Evolutionary conservation across 345 rosid species (phyloP), one percentile per base, ranked within the genome.

Genomic region (Excoecaria agallocha): DNA sequence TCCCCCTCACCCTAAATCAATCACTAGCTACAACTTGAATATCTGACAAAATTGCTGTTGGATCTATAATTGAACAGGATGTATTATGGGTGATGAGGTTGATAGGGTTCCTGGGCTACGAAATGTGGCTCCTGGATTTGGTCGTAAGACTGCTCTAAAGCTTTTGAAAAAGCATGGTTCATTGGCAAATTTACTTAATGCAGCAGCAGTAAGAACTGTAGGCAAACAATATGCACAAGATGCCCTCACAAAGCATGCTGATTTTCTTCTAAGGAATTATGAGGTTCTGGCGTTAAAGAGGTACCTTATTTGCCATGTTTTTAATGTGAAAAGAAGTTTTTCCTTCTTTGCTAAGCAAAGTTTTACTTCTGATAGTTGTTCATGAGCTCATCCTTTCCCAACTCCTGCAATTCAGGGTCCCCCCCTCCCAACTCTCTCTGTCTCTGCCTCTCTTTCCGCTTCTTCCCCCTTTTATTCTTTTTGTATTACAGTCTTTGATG

Each of bases 81-180:
- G 94, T 81, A 86, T 94, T 71, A 77, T 94, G 86, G 98, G 98
- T 70, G 97, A 92, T 76, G 88, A 89, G 73, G 92, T 89, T 79
- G 98, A 94, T 82, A 95, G 97, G 70, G 90, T 94, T 74, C 95
- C 93, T 7, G 97, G 97, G 69, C 86, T 94, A 79, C 97, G 91
- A 78, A 89, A 85, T 41, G 43, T 92, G 50, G 95, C 80, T 74
- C 98, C 97, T 19, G 93, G 86, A 66, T 94, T 94, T 87, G 98
- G 97, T 70, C 82, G 90, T 75, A 92, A 86, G 83, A 92, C 97
- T 77, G 95, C 94, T 25, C 35, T 87, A 73, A 92, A 91, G 85
- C 98, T 91, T 66, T 76, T 94, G 76, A 86, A 89, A 68, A 92
- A 91, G 50, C 97, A 89, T 46, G 97, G 97, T 30, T 88, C 97